Evolutionary conservation across 1,284 basidiomycete genomes (phyloP), one percentile per base, ranked within the genome.

Genomic region (Apiotrichum brassicae): DNA sequence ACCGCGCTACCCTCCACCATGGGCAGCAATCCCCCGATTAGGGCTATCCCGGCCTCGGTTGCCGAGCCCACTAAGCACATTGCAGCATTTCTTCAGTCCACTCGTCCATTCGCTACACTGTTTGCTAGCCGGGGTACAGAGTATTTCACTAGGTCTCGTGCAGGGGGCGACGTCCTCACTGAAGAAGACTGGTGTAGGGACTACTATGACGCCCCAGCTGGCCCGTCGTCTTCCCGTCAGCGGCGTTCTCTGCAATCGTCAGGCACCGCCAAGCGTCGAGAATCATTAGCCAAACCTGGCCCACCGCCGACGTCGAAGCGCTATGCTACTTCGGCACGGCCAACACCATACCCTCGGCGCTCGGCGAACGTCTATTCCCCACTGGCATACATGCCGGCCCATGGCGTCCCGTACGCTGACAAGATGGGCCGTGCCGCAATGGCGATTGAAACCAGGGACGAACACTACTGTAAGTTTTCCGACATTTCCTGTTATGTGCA

Each of bases 71-170:
- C 25, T 41, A 22, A 40, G 23, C 53, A 54, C 33, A 54, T 54
- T 35, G 48, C 48, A n/a, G 33, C 37, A 12, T 54, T 44, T 24
- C 48, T 54, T 18, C 22, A 36, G 13, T 36, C 44, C 3, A 20
- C 42, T 7, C 45, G 37, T 1, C 53, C 53, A 8, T 48, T 48
- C 38, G 26, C 25, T 5, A 14, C 12, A 9, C 45, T 50, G 38
- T 49, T 50, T 32, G 35, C 44, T 3, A 11, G 19, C 18, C 25
- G 40, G 11, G 54, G 54, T 16, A 56, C 66, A 45, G 63, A 70
- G 3, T 62, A 60, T 44, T 73, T 69, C 48, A 63, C 70, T 5
- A 69, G 72, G 16, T 62, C 61, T 28, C 64, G 67, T 30, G 51
- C 54, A 0, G 54, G 48, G 9, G 44, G 45, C 32, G 66, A 70